Evolutionary conservation across 179 eudicot species (phyloP).

Genomic region (Gypsophila paniculata): DNA sequence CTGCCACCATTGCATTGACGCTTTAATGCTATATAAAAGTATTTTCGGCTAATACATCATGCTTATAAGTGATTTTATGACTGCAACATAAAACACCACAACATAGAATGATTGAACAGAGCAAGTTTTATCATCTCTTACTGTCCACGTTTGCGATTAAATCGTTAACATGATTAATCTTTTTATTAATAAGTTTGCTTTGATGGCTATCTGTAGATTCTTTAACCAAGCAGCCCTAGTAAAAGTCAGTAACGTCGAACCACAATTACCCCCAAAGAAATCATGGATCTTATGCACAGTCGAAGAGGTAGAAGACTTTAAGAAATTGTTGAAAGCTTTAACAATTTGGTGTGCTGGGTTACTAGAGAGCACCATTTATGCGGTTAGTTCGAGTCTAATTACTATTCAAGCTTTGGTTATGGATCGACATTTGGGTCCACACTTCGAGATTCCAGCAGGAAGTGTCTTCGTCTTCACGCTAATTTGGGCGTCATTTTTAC

Average conservation of each 20-base stretch:
- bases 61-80: too few relatives aligned
- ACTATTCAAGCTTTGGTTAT: constrained; percentile 40
- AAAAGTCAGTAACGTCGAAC: constrained; percentile 2
- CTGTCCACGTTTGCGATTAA: too few relatives aligned
- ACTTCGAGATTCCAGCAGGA: constrained; percentile 39
- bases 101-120: too few relatives aligned
- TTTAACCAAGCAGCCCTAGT: constrained; percentile 40
- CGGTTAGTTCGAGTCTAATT: constrained; percentile 29
- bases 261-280: not conserved
- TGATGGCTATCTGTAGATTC: constrained; percentile 22
- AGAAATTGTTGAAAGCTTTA: constrained; percentile 34
- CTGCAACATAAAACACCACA: not conserved
- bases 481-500: constrained; percentile 23
- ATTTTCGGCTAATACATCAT: too few relatives aligned
- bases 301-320: constrained; percentile 44
- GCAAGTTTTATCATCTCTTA: too few relatives aligned
- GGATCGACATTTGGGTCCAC: constrained; percentile 34
- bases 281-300: constrained; percentile 40
- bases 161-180: not conserved
- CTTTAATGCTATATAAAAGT: too few relatives aligned
- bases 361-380: constrained; percentile 30
- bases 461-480: constrained; percentile 33
- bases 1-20: too few relatives aligned
- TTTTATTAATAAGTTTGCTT: not conserved
- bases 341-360: constrained; percentile 41